Percentiles rank a stretch among this genome's conserved stretches.
Conservation (phyloP, 1,284 basidiomycete genomes). For the Malassezia japonica region DNA sequence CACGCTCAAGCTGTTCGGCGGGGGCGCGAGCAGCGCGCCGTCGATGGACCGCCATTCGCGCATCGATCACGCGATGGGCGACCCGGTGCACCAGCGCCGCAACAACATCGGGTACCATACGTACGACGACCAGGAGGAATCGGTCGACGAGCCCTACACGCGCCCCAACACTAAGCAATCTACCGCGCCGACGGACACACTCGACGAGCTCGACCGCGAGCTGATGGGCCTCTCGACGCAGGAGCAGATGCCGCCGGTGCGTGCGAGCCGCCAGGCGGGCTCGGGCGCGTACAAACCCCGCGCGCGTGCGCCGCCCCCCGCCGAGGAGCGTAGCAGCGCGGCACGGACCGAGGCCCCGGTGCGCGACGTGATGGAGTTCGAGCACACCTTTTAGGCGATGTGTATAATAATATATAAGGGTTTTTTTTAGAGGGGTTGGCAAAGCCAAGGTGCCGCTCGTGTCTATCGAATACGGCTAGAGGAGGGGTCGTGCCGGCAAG, state of each 20-base stretch:
- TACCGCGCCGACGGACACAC: background rate
- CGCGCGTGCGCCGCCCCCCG: background rate
- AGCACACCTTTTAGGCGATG: conserved; percentile 7
- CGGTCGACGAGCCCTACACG: background rate
- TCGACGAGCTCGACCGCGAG: conserved; percentile 16
- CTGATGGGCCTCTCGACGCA: conserved; percentile 12
- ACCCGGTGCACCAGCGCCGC: background rate
- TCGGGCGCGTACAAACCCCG: too few relatives aligned
- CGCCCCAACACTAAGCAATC: too few relatives aligned
- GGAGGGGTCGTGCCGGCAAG: too few relatives aligned
- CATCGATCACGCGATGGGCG: background rate
- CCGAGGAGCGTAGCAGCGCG: background rate
- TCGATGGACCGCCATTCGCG: conserved; percentile 2
- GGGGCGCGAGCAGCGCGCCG: background rate
- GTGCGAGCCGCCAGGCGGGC: background rate
- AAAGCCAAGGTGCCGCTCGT: too few relatives aligned
- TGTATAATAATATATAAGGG: conserved; percentile 1
- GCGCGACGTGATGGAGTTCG: conserved; percentile 14
- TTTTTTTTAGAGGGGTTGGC: conserved; percentile 1
- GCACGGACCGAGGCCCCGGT: background rate
- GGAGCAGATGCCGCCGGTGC: conserved; percentile 8
- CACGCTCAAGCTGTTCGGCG: conserved; percentile 12
- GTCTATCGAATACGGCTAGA: too few relatives aligned
- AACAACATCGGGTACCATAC: background rate
- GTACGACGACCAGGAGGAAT: background rate